Evolutionary conservation across 2,329 filamentous ascomycete species (phyloP), one percentile per base, ranked within the genome.

Genomic region (Neofusicoccum cordaticola): DNA sequence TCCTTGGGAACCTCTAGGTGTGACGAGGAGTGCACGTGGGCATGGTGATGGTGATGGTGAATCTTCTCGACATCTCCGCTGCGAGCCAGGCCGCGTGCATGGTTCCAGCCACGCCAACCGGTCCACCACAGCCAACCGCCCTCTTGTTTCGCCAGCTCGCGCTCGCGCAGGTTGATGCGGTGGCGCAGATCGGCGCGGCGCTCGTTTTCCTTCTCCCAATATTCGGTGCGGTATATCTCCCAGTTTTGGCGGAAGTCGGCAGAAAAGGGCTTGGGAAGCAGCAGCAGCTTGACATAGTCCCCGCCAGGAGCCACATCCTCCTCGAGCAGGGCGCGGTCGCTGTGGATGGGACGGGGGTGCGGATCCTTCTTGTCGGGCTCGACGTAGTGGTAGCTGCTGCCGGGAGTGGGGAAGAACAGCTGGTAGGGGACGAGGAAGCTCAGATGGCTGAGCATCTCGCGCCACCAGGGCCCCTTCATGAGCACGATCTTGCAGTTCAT

Each of bases 401-500:
- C 88, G 66, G 82, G 86, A 61, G 80, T 88, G 4, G 87, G 85
- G 62, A 89, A 91, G 67, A 91, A 89, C 45, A 88, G 78, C 4
- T 88, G 88, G 69, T 91, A 91, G 0, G 92, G 93, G 66, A 95
- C 85, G 67, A 96, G 85, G 78, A 94, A 96, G 12, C 84, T 88
- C 51, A 90, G 74, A 63, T 90, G 90, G 4, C 89, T 90, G 17
- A 91, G 80, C 31, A 90, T 75, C 74, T 97, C 94, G 66, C 87
- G 86, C 85, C 89, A 93, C 87, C 91, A 93, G 0, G 91, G 85
- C 12, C 92, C 88, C 71, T 91, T 88, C 63, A 96, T 90, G 64
- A 98, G 85, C 62, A 99, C 93, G 53, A 99, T 88, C 80, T 99
- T 98, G 79, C 93, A 92, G 78, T 99, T 99, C 85, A 98, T 96